Evolutionary conservation across 1,139 yeast species (phyloP), one percentile per base, ranked within the genome.

Genomic region (Debaryomyces subglobosus): DNA sequence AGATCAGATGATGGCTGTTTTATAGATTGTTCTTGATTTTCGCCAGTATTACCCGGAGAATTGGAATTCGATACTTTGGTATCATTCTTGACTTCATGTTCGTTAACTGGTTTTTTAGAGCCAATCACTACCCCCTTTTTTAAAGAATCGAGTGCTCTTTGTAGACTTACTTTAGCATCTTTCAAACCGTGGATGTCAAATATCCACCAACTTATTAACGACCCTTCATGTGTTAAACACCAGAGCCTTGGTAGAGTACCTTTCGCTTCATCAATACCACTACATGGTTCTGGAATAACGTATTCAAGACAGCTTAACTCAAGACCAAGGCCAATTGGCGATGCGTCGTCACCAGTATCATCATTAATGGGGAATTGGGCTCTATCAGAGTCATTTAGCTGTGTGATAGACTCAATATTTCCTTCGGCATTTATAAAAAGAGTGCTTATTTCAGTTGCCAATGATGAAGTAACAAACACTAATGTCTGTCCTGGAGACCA

Each of bases 361-460:
- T 81, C 84, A 60, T 80, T 81, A 54, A 89, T 71, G 0, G 96
- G 96, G 53, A 89, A 72, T 12, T 80, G 78, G 0, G 96, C 94
- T 46, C 88, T 76, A 54, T 81, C 82, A 3, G 84, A 72, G 59
- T 90, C 97, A 56, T 86, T 88, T 3, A 78, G 65, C 20, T 85
- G 82, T 33, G 62, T 67, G 38, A 74, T 63, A 13, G 64, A 53
- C 6, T 50, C 38, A 5, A 62, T 39, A 2, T 52, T 49, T 3
- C 65, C 41, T 16, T 53, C 67, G 1, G 63, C 57, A 1, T 65
- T 58, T 0, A 77, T 64, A 16, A 76, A 51, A 0, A 85, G 57
- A 0, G 83, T 67, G 43, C 59, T 63, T 7, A 86, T 61, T 49
- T 87, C 94, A 2, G 86, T 77, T 0, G 94, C 82, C 30, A 81